A percentile compares a stretch with the other conserved stretches of the same genome.
phyloP scores from a whole-genome alignment of 2,329 filamentous ascomycete genomes.

The Pseudonectria foliicola region DNA sequence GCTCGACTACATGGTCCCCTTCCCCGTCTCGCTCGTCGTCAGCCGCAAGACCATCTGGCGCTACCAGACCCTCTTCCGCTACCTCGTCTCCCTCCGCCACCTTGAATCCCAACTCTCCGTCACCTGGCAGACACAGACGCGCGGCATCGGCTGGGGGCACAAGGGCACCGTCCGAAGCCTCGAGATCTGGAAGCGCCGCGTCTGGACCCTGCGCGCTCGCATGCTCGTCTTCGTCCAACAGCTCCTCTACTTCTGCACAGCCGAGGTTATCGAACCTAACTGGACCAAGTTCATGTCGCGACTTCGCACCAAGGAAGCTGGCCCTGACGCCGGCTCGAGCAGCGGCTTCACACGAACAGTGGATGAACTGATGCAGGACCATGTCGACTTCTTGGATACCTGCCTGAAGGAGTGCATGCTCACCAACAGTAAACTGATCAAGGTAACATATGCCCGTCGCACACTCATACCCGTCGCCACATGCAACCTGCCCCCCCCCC shows the following conservation, averaged over 20 bases:
- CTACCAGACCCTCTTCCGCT: constrained; percentile 93
- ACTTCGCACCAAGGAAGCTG: constrained; percentile 55
- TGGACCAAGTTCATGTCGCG: constrained; percentile 92
- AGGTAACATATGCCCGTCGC: constrained; percentile 44
- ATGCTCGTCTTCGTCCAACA: constrained; percentile 99
- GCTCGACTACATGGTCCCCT: constrained; percentile 89
- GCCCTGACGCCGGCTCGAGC: constrained; percentile 17
- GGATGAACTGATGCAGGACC: constrained; percentile 97
- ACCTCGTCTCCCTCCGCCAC: constrained; percentile 81
- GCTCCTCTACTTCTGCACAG: constrained; percentile 90
- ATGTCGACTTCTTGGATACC: constrained; percentile 95
- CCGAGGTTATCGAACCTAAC: constrained; percentile 96
- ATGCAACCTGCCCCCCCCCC: background rate
- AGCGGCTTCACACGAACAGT: constrained; percentile 59
- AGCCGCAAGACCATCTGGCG: constrained; percentile 94
- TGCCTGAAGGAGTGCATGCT: constrained; percentile 99
- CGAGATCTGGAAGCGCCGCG: constrained; percentile 86
- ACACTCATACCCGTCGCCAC: constrained; percentile 16
- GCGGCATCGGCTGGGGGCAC: constrained; percentile 74
- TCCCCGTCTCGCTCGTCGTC: constrained; percentile 91
- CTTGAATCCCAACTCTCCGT: constrained; percentile 80
- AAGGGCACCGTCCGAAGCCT: constrained; percentile 65
- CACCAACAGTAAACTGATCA: constrained; percentile 88
- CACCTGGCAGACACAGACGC: constrained; percentile 86
- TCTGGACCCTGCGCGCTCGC: constrained; percentile 83